Percentiles rank a stretch among this genome's conserved stretches.
These are phyloP conservation scores for Hymenoscyphus salicellus DNA, from an alignment of 2,329 filamentous ascomycete genomes.

Conservation along the genomic window DNA sequence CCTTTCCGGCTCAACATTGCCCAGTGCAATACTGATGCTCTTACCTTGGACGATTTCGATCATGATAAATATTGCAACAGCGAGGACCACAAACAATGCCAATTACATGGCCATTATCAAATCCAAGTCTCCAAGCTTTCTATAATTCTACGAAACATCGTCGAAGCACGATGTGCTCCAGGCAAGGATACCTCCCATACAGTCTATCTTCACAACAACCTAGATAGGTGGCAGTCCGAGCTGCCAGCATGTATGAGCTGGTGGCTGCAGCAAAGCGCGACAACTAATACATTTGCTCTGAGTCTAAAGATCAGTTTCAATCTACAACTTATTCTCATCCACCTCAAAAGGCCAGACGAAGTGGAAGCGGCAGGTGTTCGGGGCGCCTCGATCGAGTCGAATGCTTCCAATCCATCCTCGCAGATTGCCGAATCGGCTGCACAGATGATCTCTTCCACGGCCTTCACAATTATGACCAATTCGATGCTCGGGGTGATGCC, in stretches of 20 bases:
- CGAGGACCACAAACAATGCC: conserved; percentile 11
- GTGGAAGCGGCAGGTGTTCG: neutral
- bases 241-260: conserved; percentile 9
- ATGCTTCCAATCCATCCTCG: conserved; percentile 7
- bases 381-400: neutral
- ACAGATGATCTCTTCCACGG: conserved; percentile 14
- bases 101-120: conserved; percentile 13
- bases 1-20: conserved; percentile 15
- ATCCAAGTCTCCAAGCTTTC: conserved; percentile 14
- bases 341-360: conserved; percentile 10
- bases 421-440: conserved; percentile 12
- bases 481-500: conserved; percentile 13
- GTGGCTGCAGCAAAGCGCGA: conserved; percentile 7
- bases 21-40: conserved; percentile 11
- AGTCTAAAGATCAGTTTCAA: conserved; percentile 14
- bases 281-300: conserved; percentile 12
- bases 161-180: conserved; percentile 11
- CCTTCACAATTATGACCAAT: conserved; percentile 13
- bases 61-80: conserved; percentile 8
- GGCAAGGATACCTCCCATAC: conserved; percentile 6
- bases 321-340: conserved; percentile 14
- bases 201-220: conserved; percentile 11
- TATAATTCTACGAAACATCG: conserved; percentile 11
- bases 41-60: conserved; percentile 5
- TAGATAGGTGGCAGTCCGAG: conserved; percentile 11